phyloP scores from a whole-genome alignment of 2,329 filamentous ascomycete genomes.

The Pestalotiopsis sp. region DNA sequence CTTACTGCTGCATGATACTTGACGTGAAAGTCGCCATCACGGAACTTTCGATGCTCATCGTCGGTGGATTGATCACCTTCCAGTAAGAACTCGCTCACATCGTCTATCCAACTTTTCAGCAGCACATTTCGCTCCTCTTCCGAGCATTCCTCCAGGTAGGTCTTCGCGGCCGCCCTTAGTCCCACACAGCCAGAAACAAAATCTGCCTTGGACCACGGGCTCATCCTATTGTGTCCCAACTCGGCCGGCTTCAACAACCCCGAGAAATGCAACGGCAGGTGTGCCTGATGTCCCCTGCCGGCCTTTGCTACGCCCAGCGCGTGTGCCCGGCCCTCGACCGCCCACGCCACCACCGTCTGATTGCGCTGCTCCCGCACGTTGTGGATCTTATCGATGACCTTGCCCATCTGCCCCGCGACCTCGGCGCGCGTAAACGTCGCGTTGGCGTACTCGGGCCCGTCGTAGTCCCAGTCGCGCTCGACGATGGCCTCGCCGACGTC shows the following conservation, averaged over 20 bases:
- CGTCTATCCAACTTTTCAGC: not conserved
- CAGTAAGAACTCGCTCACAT: not conserved
- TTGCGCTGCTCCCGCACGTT: not conserved
- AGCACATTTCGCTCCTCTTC: not conserved
- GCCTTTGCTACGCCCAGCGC: conserved; percentile 2
- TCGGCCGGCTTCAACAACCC: not conserved
- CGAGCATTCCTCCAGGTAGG: not conserved
- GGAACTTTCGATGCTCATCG: not conserved
- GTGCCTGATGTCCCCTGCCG: not conserved
- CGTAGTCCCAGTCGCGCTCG: conserved; percentile 9
- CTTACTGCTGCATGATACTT: conserved; percentile 10
- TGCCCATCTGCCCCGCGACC: not conserved
- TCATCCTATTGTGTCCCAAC: not conserved
- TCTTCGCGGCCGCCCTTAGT: not conserved
- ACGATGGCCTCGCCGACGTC: conserved; percentile 7
- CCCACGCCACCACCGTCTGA: not conserved
- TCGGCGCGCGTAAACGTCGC: conserved; percentile 5
- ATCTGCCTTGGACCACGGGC: conserved; percentile 11
- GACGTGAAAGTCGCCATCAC: conserved; percentile 7
- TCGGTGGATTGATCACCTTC: conserved; percentile 6
- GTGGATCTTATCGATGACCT: not conserved
- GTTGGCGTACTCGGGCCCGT: conserved; percentile 11
- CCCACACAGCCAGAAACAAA: conserved; percentile 7
- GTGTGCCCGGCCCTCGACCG: conserved; percentile 2
- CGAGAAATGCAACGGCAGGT: not conserved